These are phyloP conservation scores for Ophiostoma perfectum DNA, from an alignment of 2,329 filamentous ascomycete genomes.

Conservation along the genomic window DNA sequence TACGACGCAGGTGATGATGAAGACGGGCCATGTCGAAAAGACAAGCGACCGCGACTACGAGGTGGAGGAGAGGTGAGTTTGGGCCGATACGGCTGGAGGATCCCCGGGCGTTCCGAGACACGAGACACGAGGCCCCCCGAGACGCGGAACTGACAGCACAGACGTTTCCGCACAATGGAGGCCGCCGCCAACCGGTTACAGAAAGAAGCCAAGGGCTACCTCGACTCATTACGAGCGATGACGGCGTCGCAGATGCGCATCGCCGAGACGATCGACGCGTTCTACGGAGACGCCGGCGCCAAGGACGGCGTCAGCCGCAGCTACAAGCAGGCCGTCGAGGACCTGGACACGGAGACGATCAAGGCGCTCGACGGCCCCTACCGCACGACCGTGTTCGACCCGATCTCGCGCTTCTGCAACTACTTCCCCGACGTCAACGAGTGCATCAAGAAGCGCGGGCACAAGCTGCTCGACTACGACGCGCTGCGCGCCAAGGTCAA, in stretches of 20 bases:
- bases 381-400: conserved; percentile 88
- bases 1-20: conserved; percentile 99
- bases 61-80: conserved; percentile 75
- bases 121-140: too few species aligned
- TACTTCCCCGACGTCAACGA: conserved; percentile 99
- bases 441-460: conserved; percentile 97
- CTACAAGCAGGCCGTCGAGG: conserved; percentile 97
- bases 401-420: conserved; percentile 90
- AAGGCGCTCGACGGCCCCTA: conserved; percentile 97
- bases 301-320: conserved; percentile 91
- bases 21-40: conserved; percentile 97
- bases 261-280: conserved; percentile 97
- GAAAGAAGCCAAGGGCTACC: conserved; percentile 96
- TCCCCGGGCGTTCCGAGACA: neutral
- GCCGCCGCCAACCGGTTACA: conserved; percentile 85
- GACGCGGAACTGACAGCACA: conserved; percentile 34
- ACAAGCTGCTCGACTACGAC: conserved; percentile 98
- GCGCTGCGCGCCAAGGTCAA: conserved; percentile 93
- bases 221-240: conserved; percentile 96
- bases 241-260: conserved; percentile 99
- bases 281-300: conserved; percentile 93
- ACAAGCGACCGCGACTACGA: conserved; percentile 98
- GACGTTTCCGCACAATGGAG: conserved; percentile 96
- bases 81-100: neutral
- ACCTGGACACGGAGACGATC: conserved; percentile 95